A percentile compares a stretch with the other conserved stretches of the same genome.
Conservation (phyloP, 2,329 filamentous ascomycete genomes). For the Colletotrichum sp. region DNA sequence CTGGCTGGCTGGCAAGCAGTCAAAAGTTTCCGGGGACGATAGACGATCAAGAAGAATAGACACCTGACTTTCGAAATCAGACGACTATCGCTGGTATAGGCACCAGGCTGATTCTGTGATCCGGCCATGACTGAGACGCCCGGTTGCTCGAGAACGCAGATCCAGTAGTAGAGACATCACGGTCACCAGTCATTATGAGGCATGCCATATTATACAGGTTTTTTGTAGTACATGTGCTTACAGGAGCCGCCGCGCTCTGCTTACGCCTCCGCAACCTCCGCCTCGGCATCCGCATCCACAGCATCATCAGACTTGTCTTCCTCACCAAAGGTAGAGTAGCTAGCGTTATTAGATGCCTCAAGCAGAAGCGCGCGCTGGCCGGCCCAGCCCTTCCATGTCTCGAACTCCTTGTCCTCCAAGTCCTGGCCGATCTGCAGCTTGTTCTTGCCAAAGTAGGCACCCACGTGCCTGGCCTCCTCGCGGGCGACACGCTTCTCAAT, state of each 20-base stretch:
- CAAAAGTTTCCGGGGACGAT: not conserved
- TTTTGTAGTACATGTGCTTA: conserved; percentile 14
- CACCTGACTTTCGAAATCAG: not conserved
- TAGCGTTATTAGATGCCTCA: conserved; percentile 42
- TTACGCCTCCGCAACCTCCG: conserved; percentile 10
- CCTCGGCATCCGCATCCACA: conserved; percentile 26
- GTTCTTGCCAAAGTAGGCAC: conserved; percentile 86
- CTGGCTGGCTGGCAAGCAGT: not conserved
- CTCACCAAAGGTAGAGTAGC: conserved; percentile 47
- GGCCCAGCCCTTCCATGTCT: conserved; percentile 87
- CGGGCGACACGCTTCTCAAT: conserved; percentile 80
- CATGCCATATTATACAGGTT: conserved; percentile 21
- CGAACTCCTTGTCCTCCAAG: conserved; percentile 79
- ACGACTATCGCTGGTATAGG: not conserved
- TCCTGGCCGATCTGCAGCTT: conserved; percentile 78
- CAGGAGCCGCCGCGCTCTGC: not conserved
- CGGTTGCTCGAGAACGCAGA: not conserved
- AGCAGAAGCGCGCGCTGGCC: conserved; percentile 46
- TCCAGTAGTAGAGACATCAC: not conserved
- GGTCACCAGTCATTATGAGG: not conserved
- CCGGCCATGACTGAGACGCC: not conserved
- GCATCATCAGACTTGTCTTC: conserved; percentile 29
- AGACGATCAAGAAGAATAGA: not conserved
- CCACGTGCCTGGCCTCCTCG: conserved; percentile 85
- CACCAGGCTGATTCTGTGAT: not conserved